Conservation (phyloP, 495 filamentous ascomycete genomes). For the Stereocaulon alpinum region DNA sequence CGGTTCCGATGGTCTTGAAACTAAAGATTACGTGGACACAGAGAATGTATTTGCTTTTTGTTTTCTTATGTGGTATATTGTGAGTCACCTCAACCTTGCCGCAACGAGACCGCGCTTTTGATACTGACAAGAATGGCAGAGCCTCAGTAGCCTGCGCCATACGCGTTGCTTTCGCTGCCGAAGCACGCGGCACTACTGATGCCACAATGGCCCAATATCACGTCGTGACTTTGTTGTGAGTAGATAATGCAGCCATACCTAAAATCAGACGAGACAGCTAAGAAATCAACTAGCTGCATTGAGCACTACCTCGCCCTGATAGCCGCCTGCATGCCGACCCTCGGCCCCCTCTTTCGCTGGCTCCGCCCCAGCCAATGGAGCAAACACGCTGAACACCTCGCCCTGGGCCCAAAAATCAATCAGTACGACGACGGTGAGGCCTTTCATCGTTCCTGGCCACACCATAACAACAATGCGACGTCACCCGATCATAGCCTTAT, state of each 20-base stretch:
- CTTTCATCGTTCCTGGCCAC: neutral
- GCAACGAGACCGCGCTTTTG: neutral
- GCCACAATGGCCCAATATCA: constrained; percentile 17
- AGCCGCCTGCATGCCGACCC: constrained; percentile 18
- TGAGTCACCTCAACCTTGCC: neutral
- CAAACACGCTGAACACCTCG: neutral
- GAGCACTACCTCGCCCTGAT: constrained; percentile 17
- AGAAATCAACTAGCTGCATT: constrained; percentile 7
- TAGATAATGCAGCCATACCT: neutral
- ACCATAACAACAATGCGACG: neutral
- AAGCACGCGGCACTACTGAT: constrained; percentile 12
- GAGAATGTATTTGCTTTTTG: constrained; percentile 12
- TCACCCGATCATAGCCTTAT: neutral
- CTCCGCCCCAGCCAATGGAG: constrained; percentile 11
- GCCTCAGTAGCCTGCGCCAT: constrained; percentile 13
- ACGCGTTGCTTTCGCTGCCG: constrained; percentile 9
- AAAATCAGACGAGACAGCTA: neutral
- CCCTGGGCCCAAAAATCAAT: neutral
- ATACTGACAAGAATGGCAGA: neutral
- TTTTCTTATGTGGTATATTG: constrained; percentile 13
- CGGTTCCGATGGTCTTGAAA: constrained; percentile 12
- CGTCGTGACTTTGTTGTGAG: constrained; percentile 14
- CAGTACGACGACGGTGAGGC: constrained; percentile 1
- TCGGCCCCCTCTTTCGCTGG: constrained; percentile 15
- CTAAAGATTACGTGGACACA: constrained; percentile 13